Evolutionary conservation across 148 eudicot genomes (phyloP), one percentile per base, ranked within the genome.

Genomic region (Silene conica): DNA sequence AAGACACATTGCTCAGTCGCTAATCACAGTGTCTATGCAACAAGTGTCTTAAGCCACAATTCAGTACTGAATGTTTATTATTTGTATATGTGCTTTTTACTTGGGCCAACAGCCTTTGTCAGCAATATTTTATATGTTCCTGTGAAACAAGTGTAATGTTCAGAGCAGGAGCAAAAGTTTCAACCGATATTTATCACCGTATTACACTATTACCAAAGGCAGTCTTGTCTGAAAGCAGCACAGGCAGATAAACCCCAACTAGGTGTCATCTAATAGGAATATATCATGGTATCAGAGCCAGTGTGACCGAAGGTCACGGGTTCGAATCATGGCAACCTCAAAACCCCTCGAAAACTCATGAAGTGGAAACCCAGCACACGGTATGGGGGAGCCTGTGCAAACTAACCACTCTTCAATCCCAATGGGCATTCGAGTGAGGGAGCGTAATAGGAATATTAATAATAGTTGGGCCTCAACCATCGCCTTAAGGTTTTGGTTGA

Each of bases 1-100:
- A 81, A 38, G 74, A 78, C 69, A 82, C 69, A 82, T 71, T 10
- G 13, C 55, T 70, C 66, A 62, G 63, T 67, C 62, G 80, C 14
- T 63, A 56, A 9, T 23, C 55, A 50, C 54, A 69, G 52, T 48
- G n/a, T 75, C 46, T 57, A 60, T 19, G 61, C 61, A n/a, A 57
- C 43, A 5, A 38, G 43, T 5, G 64, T 4, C 67, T 20, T 31
- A 6, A 34, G 43, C 50, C 12, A 34, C 45, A 15, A 34, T 38
- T 38, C 52, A 52, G 54, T 68, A 28, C 25, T 59, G 20, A 48
- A 31, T 2, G 14, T 72, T 31, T n/a, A 71, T 1, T 15, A 43
- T 19, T 19, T 43, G 22, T 31, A 20, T 72, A 21, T 15, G 59
- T 55, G 19, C 59, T 55, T 55, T 55, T 15, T 55, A 5, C 18